Evolutionary conservation across 2,329 filamentous ascomycete species (phyloP), one percentile per base, ranked within the genome.

Genomic region (Fusarium multiceps): DNA sequence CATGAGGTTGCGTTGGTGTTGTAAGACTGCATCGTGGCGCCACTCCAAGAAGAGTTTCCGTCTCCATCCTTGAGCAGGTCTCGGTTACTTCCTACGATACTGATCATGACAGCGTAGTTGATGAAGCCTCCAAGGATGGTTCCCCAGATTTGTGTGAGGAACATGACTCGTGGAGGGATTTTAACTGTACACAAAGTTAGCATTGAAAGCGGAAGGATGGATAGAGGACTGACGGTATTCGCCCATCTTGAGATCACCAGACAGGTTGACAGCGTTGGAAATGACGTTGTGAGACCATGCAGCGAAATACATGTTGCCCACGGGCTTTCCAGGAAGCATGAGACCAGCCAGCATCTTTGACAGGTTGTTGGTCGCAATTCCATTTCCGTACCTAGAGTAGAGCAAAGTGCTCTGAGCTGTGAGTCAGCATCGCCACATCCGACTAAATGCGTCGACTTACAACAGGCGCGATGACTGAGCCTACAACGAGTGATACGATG

Each of bases 271-370:
- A 0, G 81, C 78, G 51, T 86, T 86, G 4, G 59, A 14, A 50
- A 89, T 87, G 50, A 88, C 84, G 40, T 84, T 86, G 75, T 89
- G 87, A 2, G 86, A 88, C 86, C 86, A 88, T 13, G 83, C 83
- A 10, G 86, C 84, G 72, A 88, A 88, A 74, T 87, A 88, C 83
- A 88, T 86, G 74, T 88, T 88, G 4, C 84, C 86, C 7, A 88
- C 69, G 1, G 86, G 86, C 2, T 82, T 81, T 3, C 81, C 83
- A 3, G 86, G 86, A 4, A 87, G 68, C 60, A 85, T 76, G 5
- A 87, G 77, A 53, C 86, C 86, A 1, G 82, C 86, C 49, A 88
- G 62, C 85, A 88, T 86, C 68, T 88, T 87, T 21, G 85, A 88
- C 41, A 89, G 62, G 59, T 88, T 87, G 72, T 88, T 88, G 4